These are phyloP conservation scores for Pisolithus orientalis DNA, from an alignment of 768 basidiomycete genomes.

Conservation along the genomic window DNA sequence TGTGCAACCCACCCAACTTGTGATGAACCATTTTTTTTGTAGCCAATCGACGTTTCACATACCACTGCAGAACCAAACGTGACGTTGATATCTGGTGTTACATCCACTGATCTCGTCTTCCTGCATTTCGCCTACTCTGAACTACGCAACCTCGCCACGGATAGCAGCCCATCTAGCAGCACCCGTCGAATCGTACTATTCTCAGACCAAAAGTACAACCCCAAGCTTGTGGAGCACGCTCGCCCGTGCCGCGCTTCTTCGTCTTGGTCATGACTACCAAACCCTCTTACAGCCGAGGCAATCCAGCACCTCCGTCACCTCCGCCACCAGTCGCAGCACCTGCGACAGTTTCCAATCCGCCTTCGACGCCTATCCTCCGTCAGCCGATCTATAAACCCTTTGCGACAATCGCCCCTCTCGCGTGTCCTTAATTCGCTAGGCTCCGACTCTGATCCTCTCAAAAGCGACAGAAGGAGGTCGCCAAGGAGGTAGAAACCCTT, in stretches of 20 bases:
- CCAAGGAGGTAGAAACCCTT: conserved; percentile 23
- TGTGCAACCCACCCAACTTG: background rate
- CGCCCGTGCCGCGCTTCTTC: conserved; percentile 49
- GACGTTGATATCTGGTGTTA: conserved; percentile 58
- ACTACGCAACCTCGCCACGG: conserved; percentile 45
- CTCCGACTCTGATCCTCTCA: conserved; percentile 50
- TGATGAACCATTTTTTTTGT: background rate
- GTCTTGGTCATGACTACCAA: conserved; percentile 67
- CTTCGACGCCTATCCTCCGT: conserved; percentile 32
- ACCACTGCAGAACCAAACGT: conserved; percentile 46
- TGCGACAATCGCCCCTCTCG: conserved; percentile 43
- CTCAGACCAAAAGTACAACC: conserved; percentile 60
- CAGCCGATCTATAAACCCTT: conserved; percentile 34
- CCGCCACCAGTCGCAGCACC: conserved; percentile 16
- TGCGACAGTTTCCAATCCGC: conserved; percentile 18
- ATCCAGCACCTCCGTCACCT: conserved; percentile 25
- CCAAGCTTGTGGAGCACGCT: conserved; percentile 60
- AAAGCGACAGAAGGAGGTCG: conserved; percentile 45
- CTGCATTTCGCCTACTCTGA: conserved; percentile 66
- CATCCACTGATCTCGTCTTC: conserved; percentile 45
- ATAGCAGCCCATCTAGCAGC: conserved; percentile 33
- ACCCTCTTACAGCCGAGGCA: conserved; percentile 55
- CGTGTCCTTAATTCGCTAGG: conserved; percentile 52
- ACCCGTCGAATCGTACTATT: conserved; percentile 52
- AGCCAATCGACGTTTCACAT: conserved; percentile 45